phyloP scores from a whole-genome alignment of 805 yeast genomes.

The Kuraishia capsulata region DNA sequence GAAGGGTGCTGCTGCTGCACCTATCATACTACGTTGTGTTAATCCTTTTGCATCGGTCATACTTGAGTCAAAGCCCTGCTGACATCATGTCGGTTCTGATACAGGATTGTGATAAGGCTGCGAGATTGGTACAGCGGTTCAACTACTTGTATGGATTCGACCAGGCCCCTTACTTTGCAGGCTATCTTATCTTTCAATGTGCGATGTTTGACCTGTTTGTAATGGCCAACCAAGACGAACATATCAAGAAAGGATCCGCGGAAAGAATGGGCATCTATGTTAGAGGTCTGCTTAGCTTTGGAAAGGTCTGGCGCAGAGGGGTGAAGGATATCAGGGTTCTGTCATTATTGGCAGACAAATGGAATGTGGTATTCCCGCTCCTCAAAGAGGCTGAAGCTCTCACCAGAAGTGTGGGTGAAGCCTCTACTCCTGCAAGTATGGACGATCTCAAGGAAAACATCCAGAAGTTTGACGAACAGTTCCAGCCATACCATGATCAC shows the following conservation, averaged over 20 bases:
- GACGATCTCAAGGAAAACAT: constrained; percentile 1
- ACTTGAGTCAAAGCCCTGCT: constrained; percentile 19
- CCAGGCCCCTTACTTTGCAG: constrained; percentile 20
- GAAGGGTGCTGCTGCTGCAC: constrained; percentile 16
- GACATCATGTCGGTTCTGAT: constrained; percentile 15
- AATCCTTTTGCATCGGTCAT: constrained; percentile 20
- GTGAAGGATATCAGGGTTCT: constrained; percentile 18
- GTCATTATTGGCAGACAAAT: constrained; percentile 14
- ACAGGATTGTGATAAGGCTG: constrained; percentile 15
- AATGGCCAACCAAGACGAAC: constrained; percentile 15
- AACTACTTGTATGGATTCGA: constrained; percentile 9
- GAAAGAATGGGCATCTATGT: constrained; percentile 12
- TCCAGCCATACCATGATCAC: no score
- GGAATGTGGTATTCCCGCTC: constrained; percentile 11
- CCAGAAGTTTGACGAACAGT: neutral
- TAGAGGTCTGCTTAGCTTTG: constrained; percentile 14
- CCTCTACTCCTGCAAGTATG: neutral
- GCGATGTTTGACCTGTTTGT: constrained; percentile 23
- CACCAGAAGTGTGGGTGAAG: neutral
- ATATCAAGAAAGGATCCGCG: constrained; percentile 10
- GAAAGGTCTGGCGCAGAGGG: constrained; percentile 21
- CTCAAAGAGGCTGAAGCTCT: constrained; percentile 1
- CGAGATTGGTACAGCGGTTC: constrained; percentile 11
- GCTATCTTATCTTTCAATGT: constrained; percentile 21
- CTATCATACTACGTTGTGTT: constrained; percentile 18